phyloP scores from a whole-genome alignment of 768 basidiomycete species.

The Kwoniella sp. region DNA sequence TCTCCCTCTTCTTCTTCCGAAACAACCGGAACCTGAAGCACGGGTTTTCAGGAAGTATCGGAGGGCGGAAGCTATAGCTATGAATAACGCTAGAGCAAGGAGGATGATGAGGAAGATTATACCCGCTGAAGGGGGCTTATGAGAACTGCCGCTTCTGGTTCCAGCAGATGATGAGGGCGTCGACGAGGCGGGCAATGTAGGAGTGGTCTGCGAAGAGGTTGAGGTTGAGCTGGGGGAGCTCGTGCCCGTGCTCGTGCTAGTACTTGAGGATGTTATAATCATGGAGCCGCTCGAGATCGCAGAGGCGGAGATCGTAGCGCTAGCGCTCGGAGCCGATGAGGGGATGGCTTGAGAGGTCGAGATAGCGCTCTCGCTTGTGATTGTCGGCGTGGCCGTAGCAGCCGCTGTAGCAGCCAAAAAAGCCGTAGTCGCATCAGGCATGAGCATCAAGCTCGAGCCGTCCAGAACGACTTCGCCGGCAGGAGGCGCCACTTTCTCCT shows the following conservation, averaged over 20 bases:
- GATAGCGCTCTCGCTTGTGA: background rate
- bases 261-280: no score
- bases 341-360: background rate
- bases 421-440: background rate
- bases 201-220: background rate
- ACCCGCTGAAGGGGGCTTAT: slow-evolving; percentile 19
- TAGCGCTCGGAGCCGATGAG: background rate
- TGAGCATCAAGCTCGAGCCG: slow-evolving; percentile 4
- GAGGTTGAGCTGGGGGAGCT: background rate
- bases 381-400: background rate
- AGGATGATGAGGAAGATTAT: slow-evolving; percentile 23
- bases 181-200: background rate
- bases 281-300: background rate
- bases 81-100: slow-evolving; percentile 12
- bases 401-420: background rate
- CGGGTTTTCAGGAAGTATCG: slow-evolving; percentile 7
- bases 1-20: background rate
- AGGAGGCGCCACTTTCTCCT: background rate
- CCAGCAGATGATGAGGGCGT: background rate
- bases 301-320: no score
- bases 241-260: no score
- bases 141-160: background rate
- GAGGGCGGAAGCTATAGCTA: slow-evolving; percentile 3
- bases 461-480: slow-evolving; percentile 16
- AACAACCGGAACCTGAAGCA: background rate